Evolutionary conservation across 257 asterid genomes (phyloP).

Genomic region (Echites panduratus): DNA sequence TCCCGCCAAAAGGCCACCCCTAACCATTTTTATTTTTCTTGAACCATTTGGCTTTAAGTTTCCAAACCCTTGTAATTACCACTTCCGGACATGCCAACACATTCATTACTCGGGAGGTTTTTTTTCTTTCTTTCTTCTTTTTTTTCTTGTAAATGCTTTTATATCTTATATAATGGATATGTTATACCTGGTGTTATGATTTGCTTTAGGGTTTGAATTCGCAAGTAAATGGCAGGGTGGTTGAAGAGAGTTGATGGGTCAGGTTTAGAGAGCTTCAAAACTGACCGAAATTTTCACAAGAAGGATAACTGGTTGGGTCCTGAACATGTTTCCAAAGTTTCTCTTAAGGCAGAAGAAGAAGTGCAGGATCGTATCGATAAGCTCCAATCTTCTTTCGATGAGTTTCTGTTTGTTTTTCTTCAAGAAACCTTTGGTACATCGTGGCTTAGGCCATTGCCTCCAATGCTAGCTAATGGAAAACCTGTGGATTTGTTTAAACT

Average conservation of each 20-base stretch:
- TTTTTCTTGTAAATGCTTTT: background rate
- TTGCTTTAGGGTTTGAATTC: constrained; percentile 44
- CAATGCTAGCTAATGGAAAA: constrained; percentile 48
- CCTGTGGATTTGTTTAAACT: constrained; percentile 52
- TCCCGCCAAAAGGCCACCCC: constrained; percentile 23
- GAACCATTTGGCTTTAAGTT: background rate
- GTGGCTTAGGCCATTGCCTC: constrained; percentile 48
- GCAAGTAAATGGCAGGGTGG: constrained; percentile 59
- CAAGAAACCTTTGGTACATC: constrained; percentile 26
- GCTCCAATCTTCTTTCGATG: constrained; percentile 27
- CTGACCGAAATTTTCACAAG: constrained; percentile 12
- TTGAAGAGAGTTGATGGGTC: constrained; percentile 41
- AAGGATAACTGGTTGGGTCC: constrained; percentile 4
- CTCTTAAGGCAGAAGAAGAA: background rate
- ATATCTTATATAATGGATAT: background rate
- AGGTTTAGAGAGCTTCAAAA: constrained; percentile 25
- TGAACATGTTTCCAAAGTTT: constrained; percentile 7
- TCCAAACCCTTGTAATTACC: background rate
- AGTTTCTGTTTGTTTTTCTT: constrained; percentile 28
- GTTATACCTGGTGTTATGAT: constrained; percentile 11
- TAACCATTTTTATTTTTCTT: background rate
- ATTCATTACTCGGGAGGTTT: constrained; percentile 4
- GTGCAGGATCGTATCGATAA: constrained; percentile 10
- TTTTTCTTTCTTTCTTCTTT: constrained; percentile 7
- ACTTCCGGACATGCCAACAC: background rate